Evolutionary conservation across 2,329 filamentous ascomycete genomes (phyloP).

Genomic region (Colletotrichum melonis): DNA sequence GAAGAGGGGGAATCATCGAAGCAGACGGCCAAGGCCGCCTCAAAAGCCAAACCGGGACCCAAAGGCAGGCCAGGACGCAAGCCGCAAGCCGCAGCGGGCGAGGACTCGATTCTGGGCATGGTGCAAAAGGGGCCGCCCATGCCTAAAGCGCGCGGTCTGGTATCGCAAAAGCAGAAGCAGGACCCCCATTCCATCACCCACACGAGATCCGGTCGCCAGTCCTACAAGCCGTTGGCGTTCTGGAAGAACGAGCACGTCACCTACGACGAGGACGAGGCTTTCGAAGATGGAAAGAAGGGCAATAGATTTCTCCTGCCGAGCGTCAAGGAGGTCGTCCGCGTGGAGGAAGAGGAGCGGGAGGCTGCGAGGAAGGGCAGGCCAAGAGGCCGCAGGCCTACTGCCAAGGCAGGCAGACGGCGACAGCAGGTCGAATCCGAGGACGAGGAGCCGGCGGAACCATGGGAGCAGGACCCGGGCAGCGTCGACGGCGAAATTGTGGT

Average conservation of each 20-base stretch:
- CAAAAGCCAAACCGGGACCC: constrained; percentile 40
- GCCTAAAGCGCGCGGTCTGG: constrained; percentile 65
- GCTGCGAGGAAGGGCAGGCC: constrained; percentile 36
- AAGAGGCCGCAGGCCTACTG: constrained; percentile 40
- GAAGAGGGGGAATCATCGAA: constrained; percentile 36
- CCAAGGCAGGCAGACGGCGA: constrained; percentile 43
- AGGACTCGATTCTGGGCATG: constrained; percentile 57
- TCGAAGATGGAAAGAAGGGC: constrained; percentile 53
- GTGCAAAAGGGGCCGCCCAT: constrained; percentile 67
- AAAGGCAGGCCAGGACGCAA: constrained; percentile 45
- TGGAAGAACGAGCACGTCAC: constrained; percentile 88
- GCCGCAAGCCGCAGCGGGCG: constrained; percentile 53
- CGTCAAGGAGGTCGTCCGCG: constrained; percentile 82
- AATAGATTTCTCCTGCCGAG: constrained; percentile 70
- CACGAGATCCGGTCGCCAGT: constrained; percentile 82
- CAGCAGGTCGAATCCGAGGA: constrained; percentile 57
- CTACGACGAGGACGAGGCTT: constrained; percentile 70
- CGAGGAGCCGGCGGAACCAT: constrained; percentile 71
- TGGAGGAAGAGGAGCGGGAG: constrained; percentile 67
- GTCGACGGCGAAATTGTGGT: constrained; percentile 72
- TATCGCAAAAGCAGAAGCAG: constrained; percentile 62
- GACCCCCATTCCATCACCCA: constrained; percentile 63
- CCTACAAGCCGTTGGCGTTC: constrained; percentile 81
- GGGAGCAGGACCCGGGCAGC: constrained; percentile 76
- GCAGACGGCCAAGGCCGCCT: constrained; percentile 36